Conservation (phyloP, 2,329 filamentous ascomycete species). For the Colletotrichum siamense region DNA sequence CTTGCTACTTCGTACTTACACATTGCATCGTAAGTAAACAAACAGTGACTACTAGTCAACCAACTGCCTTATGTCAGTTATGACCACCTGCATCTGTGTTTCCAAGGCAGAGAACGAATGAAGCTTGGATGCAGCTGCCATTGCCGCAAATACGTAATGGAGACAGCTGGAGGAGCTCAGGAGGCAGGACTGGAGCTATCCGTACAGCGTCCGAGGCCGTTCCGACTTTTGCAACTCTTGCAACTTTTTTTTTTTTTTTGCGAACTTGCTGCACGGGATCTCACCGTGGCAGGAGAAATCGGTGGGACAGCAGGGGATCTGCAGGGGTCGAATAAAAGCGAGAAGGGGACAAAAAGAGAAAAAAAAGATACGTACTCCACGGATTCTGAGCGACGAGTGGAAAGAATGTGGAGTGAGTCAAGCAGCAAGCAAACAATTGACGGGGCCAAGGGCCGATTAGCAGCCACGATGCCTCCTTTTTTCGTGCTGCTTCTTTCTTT, state of each 20-base stretch:
- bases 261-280: neutral
- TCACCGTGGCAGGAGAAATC: neutral
- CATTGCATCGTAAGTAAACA: neutral
- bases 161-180: neutral
- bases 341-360: neutral
- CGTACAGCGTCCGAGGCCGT: neutral
- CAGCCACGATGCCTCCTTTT: constrained; percentile 6
- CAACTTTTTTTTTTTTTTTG: neutral
- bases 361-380: neutral
- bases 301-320: neutral
- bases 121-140: neutral
- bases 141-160: neutral
- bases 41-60: neutral
- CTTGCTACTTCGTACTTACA: neutral
- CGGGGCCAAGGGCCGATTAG: constrained; percentile 11
- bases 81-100: neutral
- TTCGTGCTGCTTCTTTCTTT: neutral
- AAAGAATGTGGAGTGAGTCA: constrained; percentile 8
- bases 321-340: neutral
- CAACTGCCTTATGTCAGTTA: neutral
- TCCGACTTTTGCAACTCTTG: neutral
- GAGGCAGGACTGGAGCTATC: neutral
- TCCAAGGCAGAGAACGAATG: neutral
- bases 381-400: neutral
- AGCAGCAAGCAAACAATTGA: neutral